Conservation (phyloP, 1,139 yeast species). For the Debaryomycetaceae sp. region DNA sequence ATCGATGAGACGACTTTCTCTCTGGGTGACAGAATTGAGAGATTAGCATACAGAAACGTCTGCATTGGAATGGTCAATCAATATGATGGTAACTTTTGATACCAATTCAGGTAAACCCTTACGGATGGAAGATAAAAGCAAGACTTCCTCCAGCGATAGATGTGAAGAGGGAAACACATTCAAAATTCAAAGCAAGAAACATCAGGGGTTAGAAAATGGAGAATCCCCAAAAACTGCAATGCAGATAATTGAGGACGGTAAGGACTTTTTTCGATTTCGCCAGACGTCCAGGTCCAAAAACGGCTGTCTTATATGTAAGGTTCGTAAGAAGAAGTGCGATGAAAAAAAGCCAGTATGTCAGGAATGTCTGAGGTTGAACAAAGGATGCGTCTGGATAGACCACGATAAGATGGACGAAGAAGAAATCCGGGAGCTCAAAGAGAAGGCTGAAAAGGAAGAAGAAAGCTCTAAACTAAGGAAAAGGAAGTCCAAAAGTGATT, state of each 20-base stretch:
- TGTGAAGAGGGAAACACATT: no score
- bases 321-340: slow-evolving; percentile 70
- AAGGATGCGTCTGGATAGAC: slow-evolving; percentile 48
- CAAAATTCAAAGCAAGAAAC: no score
- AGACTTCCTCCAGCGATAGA: no score
- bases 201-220: no score
- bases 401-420: slow-evolving; percentile 23
- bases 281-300: slow-evolving; percentile 36
- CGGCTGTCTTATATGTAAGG: slow-evolving; percentile 72
- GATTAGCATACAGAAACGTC: not conserved
- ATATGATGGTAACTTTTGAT: not conserved
- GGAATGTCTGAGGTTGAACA: slow-evolving; percentile 53
- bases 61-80: not conserved
- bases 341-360: slow-evolving; percentile 59
- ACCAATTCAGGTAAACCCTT: not conserved
- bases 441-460: slow-evolving; percentile 29
- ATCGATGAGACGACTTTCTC: not conserved
- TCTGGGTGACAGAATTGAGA: not conserved
- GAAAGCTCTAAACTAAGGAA: slow-evolving; percentile 31
- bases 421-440: slow-evolving; percentile 20
- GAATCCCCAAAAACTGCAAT: slow-evolving; percentile 1
- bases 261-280: slow-evolving; percentile 3
- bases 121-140: not conserved
- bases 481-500: slow-evolving; percentile 16
- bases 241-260: slow-evolving; percentile 3